Evolutionary conservation across 495 filamentous ascomycete genomes (phyloP), one percentile per base, ranked within the genome.

Genomic region (Penicillium crystallinum): DNA sequence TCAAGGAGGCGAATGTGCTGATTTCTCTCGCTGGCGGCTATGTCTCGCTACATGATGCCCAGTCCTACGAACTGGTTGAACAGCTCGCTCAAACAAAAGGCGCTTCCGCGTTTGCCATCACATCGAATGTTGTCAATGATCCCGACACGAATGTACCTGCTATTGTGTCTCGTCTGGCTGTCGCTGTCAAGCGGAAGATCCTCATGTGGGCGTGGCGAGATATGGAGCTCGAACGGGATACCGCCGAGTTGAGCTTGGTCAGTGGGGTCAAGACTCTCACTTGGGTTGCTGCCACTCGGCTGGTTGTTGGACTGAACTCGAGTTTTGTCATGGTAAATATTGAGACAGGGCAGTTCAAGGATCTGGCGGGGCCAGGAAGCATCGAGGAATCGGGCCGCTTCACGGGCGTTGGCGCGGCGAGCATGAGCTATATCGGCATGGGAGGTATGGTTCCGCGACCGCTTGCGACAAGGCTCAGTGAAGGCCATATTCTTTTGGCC

Each of bases 381-480:
- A 82, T 89, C 57, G 85, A 85, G 68, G 78, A 81, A 55, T 73
- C 77, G 11, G 79, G 82, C 1, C 69, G 83, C 63, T 87, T 83
- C 69, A 83, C 72, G 30, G 86, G 76, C 51, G 88, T 80, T 75
- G 83, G 79, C 18, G 81, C 83, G 10, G 83, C 81, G 22, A 86
- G 89, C 34, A 96, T 97, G 88, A 88, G 91, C 33, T 97, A 97
- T 62, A 93, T 97, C 76, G 91, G 91, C 2, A 84, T 98, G 60
- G 90, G 90, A 9, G 84, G 89, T 8, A 91, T 85, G 74, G 87
- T 90, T 23, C 93, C 93, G 11, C 91, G 91, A 58, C 95, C 93
- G 6, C 74, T 98, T 54, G 88, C 88, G 17, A 87, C 91, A 4
- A 85, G 83, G 49, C 74, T 99, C 7, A 79, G 79, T 4, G 88